A percentile compares a stretch with the other conserved stretches of the same genome.
Conservation (phyloP, 2,329 filamentous ascomycete genomes). For the Pseudocercospora pini-densiflorae region DNA sequence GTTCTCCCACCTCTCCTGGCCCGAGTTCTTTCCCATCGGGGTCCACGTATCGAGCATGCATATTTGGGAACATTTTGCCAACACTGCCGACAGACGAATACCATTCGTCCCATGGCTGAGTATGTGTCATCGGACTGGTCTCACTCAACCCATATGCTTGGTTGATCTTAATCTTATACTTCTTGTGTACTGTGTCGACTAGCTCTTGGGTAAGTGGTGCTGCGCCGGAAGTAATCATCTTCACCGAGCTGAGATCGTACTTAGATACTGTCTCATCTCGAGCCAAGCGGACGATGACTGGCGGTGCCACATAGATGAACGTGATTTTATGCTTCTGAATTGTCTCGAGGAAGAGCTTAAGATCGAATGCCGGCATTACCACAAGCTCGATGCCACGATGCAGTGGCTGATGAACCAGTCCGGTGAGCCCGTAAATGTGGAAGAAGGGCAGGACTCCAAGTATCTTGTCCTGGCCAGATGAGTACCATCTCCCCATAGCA, state of each 20-base stretch:
- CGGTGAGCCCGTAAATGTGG: constrained; percentile 84
- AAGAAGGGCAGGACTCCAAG: constrained; percentile 86
- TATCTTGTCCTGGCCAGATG: constrained; percentile 66
- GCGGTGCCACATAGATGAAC: constrained; percentile 81
- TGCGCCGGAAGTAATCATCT: constrained; percentile 87
- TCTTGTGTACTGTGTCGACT: constrained; percentile 72
- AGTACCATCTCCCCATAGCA: constrained; percentile 58
- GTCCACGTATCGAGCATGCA: constrained; percentile 79
- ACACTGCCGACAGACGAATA: constrained; percentile 75
- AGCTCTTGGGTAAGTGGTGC: constrained; percentile 82
- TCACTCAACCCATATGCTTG: constrained; percentile 87
- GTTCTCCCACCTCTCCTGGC: constrained; percentile 61
- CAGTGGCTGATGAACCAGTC: constrained; percentile 70
- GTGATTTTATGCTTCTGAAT: constrained; percentile 77
- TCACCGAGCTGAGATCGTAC: constrained; percentile 79
- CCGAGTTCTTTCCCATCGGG: constrained; percentile 62
- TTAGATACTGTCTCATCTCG: constrained; percentile 78
- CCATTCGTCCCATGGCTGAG: constrained; percentile 74
- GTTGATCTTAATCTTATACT: constrained; percentile 79
- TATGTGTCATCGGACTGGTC: constrained; percentile 43
- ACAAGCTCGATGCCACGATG: constrained; percentile 69
- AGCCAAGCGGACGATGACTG: constrained; percentile 76
- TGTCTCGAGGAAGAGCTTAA: constrained; percentile 75
- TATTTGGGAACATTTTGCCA: constrained; percentile 76
- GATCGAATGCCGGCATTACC: constrained; percentile 78